Conservation (phyloP, 768 basidiomycete genomes). For the Mycena filopes region DNA sequence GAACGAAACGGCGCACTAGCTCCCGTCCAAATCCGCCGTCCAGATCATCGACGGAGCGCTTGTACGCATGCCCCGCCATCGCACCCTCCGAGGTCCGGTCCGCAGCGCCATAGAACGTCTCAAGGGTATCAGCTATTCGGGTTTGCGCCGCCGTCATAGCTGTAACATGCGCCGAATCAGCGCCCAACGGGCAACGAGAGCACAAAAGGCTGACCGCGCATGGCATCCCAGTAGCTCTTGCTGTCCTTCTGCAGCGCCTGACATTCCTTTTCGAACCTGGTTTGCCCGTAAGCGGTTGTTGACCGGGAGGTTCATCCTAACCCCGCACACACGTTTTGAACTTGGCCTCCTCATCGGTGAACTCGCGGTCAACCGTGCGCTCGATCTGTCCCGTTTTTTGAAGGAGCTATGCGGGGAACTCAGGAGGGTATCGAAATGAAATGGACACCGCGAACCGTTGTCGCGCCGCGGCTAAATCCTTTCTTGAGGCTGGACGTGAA, state of each 20-base stretch:
- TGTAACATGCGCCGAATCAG: slow-evolving; percentile 43
- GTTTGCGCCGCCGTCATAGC: slow-evolving; percentile 96
- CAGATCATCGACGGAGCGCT: slow-evolving; percentile 92
- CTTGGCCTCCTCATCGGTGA: slow-evolving; percentile 90
- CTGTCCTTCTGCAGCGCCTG: slow-evolving; percentile 93
- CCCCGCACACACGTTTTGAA: slow-evolving; percentile 78
- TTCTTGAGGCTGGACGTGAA: slow-evolving; percentile 81
- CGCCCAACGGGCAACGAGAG: neutral
- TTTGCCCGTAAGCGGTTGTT: slow-evolving; percentile 14
- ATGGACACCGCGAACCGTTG: slow-evolving; percentile 67
- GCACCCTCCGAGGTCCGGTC: slow-evolving; percentile 90
- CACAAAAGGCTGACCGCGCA: slow-evolving; percentile 73
- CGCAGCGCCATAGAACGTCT: slow-evolving; percentile 89
- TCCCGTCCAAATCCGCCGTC: slow-evolving; percentile 87
- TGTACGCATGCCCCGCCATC: slow-evolving; percentile 98
- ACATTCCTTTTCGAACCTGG: slow-evolving; percentile 96
- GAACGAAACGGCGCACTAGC: slow-evolving; percentile 65
- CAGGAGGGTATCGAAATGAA: slow-evolving; percentile 6
- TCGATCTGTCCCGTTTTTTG: slow-evolving; percentile 99
- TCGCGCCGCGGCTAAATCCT: slow-evolving; percentile 90
- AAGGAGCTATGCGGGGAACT: slow-evolving; percentile 67
- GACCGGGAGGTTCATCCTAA: slow-evolving; percentile 1
- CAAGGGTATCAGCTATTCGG: slow-evolving; percentile 92
- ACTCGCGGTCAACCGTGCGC: slow-evolving; percentile 93
- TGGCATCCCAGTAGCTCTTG: slow-evolving; percentile 94